Evolutionary conservation across 176 grass and related monocot genomes (phyloP).

Genomic region (Typha latifolia): DNA sequence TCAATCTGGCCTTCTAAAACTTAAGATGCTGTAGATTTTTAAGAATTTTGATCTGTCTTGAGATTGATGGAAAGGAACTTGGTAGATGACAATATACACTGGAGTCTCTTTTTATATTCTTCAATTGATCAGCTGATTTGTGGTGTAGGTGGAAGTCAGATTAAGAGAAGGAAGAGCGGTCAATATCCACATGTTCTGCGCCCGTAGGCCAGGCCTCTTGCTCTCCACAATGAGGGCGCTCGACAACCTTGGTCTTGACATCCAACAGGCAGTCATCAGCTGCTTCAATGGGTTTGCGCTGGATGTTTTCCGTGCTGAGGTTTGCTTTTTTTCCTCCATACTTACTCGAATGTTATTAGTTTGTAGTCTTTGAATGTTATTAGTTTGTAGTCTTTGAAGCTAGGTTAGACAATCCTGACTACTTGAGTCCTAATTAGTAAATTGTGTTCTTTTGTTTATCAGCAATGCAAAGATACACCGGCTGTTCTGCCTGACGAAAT

Average conservation of each 20-base stretch:
- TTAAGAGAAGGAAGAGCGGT: slow-evolving; percentile 53
- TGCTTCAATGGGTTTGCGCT: slow-evolving; percentile 67
- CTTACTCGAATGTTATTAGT: too few species aligned
- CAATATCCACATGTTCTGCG: slow-evolving; percentile 93
- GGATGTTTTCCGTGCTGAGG: slow-evolving; percentile 76
- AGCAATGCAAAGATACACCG: slow-evolving; percentile 55
- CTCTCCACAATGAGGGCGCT: slow-evolving; percentile 60
- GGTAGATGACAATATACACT: not conserved
- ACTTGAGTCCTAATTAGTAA: too few species aligned
- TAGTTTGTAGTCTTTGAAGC: not conserved
- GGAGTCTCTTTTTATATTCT: not conserved
- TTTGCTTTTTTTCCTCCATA: slow-evolving; percentile 3
- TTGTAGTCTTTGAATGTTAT: not conserved
- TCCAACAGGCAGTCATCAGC: slow-evolving; percentile 66
- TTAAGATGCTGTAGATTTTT: not conserved
- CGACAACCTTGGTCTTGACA: slow-evolving; percentile 50
- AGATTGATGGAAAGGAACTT: not conserved
- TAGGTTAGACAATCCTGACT: not conserved
- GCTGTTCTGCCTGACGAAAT: slow-evolving; percentile 60
- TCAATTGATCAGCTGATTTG: not conserved
- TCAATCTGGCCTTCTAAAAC: too few species aligned
- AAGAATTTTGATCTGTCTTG: too few species aligned
- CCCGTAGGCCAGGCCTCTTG: slow-evolving; percentile 47
- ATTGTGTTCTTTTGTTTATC: slow-evolving; percentile 11
- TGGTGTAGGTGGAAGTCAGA: slow-evolving; percentile 62